These are phyloP conservation scores for Fusarium dlaminii DNA, from an alignment of 2,329 filamentous ascomycete genomes.

Conservation along the genomic window DNA sequence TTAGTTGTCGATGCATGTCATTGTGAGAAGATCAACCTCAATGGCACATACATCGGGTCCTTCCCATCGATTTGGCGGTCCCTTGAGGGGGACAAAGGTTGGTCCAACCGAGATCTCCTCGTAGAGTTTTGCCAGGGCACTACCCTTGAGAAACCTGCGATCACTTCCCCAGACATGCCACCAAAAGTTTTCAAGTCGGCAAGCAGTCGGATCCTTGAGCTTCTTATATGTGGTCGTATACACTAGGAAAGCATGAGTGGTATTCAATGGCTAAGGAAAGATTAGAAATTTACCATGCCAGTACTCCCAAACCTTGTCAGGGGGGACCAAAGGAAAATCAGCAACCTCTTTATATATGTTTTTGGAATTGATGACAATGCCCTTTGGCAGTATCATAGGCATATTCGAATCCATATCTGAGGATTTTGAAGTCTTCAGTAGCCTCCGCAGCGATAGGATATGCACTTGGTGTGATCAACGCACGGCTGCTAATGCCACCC, in stretches of 20 bases:
- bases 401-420: constrained; percentile 48
- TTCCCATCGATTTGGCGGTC: constrained; percentile 64
- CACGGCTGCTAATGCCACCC: constrained; percentile 18
- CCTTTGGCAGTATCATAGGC: constrained; percentile 63
- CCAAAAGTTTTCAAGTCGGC: constrained; percentile 72
- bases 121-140: constrained; percentile 64
- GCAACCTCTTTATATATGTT: constrained; percentile 65
- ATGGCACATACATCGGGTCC: constrained; percentile 55
- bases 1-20: constrained; percentile 17
- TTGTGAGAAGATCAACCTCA: not conserved
- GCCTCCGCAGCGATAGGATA: not conserved
- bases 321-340: constrained; percentile 58
- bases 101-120: constrained; percentile 67
- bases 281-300: constrained; percentile 61
- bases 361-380: constrained; percentile 64
- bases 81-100: constrained; percentile 64
- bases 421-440: constrained; percentile 3
- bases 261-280: not conserved
- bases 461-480: not conserved
- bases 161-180: constrained; percentile 73
- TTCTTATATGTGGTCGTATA: constrained; percentile 69
- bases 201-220: constrained; percentile 69
- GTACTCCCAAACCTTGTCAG: constrained; percentile 63
- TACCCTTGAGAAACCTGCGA: constrained; percentile 61
- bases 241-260: constrained; percentile 51